phyloP scores from a whole-genome alignment of 768 basidiomycete genomes.

The Mrakia gelida region DNA sequence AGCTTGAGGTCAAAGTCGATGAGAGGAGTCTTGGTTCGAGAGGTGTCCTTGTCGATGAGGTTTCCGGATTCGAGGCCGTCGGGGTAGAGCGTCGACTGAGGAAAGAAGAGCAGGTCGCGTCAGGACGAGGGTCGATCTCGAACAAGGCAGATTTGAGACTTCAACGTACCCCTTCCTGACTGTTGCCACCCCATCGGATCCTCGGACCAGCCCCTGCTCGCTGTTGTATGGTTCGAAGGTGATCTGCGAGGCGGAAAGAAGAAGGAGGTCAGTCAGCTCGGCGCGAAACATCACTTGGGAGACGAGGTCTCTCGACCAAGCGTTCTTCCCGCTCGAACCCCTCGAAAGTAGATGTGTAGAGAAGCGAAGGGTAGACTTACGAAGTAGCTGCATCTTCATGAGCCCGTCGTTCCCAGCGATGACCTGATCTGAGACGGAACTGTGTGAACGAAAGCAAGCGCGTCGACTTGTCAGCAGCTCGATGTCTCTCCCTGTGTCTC shows the following conservation, averaged over 20 bases:
- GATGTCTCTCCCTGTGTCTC: neutral
- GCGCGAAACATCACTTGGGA: neutral
- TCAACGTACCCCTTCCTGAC: neutral
- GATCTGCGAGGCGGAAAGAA: neutral
- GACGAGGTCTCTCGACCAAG: neutral
- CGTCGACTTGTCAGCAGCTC: no score
- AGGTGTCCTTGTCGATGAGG: conserved; percentile 5
- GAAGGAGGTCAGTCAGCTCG: neutral
- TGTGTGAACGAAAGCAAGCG: neutral
- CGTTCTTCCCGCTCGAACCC: no score
- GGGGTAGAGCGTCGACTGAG: neutral
- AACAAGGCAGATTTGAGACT: neutral
- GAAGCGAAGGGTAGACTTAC: neutral
- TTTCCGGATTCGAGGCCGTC: neutral
- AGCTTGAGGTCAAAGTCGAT: neutral
- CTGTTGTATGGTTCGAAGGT: neutral
- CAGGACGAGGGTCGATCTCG: neutral
- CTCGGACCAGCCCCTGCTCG: neutral
- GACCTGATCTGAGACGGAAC: neutral
- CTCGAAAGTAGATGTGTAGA: neutral
- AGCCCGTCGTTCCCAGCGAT: neutral
- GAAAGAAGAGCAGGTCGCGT: neutral
- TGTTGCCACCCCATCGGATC: neutral
- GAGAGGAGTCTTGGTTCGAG: neutral
- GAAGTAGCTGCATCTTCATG: neutral